Evolutionary conservation across 129 eudicot genomes (phyloP), one percentile per base, ranked within the genome.

Genomic region (Solidago caesia): DNA sequence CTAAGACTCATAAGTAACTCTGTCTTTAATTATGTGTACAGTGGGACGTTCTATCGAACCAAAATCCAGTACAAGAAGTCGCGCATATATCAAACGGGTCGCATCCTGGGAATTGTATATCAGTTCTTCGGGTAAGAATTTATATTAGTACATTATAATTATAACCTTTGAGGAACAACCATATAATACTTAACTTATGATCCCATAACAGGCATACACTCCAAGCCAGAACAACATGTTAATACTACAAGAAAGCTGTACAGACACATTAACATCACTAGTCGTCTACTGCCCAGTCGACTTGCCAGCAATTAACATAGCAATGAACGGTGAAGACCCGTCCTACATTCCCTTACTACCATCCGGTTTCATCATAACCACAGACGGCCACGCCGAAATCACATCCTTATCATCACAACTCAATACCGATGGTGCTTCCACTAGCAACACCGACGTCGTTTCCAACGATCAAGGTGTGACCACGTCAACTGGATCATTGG

Each of bases 1-100:
- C 39, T 33, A 33, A 56, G 27, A 8, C 29, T 16, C 60, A 2
- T 56, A 16, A n/a, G 25, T 43, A 42, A 44, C 29, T 74, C 6
- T 4, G 41, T 49, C 1, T 43, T 16, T 4, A 8, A 51, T 68
- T 43, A 10, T 59, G 41, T 68, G 16, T 60, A 67, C 57, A 92
- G 97, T 89, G 96, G 98, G 98, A 92, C 49, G 89, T 89, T 64
- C 86, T 92, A 10, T 85, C 92, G 12, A 81, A 83, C 73, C 90
- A 79, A 72, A 85, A 85, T 75, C 88, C 94, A 9, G 92, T 92
- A n/a, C 87, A 87, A 80, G 91, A 85, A 69, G 82, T 92, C n/a
- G 89, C 87, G 27, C 93, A 83, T 66, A 82, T 89, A 15, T 80
- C 87, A 5, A 87, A 51, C 49, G 98, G 98, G 65, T 73, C 85